Base-by-base conservation (phyloP, 768 basidiomycete species). In the Boletus coccyginus region DNA sequence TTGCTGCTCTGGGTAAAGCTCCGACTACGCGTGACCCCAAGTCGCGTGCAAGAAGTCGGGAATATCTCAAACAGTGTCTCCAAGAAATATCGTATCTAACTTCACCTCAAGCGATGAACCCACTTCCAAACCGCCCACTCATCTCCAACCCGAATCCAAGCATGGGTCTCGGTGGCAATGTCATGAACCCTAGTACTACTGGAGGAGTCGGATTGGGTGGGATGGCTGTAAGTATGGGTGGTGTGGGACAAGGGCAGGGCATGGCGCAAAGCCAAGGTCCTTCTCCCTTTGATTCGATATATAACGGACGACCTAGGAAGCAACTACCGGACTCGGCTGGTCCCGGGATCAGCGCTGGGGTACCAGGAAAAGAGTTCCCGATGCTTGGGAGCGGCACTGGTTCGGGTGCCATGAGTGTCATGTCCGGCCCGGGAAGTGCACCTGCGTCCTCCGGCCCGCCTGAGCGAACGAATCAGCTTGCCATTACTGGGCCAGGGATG, bases 11-110 rank as follows among this genome's bases (percentile, higher is more conserved):
- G 61, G 86, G 86, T 44, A 94, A 86, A 68, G 88, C 84, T 40
- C 87, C 81, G 24, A 84, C 86, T 10, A 91, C 88, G 35, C 85
- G 93, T 54, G 96, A 98, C 74, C 94, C 94, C n/a, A 96, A 97
- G 74, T 90, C 92, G 65, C 83, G 96, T 66, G 94, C 95, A 42
- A 82, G 93, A 55, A 95, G 93, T 75, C 80, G 95, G 53, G 97
- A 99, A 59, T 99, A 98, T 71, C 81, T 99, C 63, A 99, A 98
- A 74, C 96, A 99, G 87, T 98, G 97, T 74, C 79, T 99, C 27
- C 97, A 98, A 75, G 97, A 99, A 79, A 91, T 99, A 62, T 92
- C 92, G 13, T 99, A 99, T 73, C 78, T 99, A 52, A 99, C 97
- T 2, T 98, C 96, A 0, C 88, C 94, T 1, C 92, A 97, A 71